Evolutionary conservation across 1,139 yeast species (phyloP), one percentile per base, ranked within the genome.

Genomic region (Sugiyamaella japonica): DNA sequence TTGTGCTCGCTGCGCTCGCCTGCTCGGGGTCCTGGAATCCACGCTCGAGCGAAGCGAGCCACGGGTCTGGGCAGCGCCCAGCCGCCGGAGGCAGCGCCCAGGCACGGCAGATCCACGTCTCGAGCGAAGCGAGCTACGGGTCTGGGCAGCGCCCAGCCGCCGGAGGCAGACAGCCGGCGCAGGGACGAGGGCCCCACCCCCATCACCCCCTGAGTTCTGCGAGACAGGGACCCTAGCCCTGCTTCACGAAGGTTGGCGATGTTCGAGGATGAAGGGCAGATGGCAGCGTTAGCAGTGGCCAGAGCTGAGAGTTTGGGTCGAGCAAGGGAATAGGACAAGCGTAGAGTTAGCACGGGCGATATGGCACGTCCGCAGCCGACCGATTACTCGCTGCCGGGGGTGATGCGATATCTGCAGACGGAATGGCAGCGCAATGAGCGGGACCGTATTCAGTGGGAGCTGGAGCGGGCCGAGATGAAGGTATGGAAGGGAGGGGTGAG

Each of bases 351-450:
- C 34, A 12, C 34, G 3, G n/a, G 34, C 34, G 34, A 5, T 3
- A 48, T 48, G 51, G 51, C 51, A 20, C 51, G 45, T 17, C 51
- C 51, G 4, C 51, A 48, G 20, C 51, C 51, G 10, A 48, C 51
- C 16, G 51, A 48, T 23, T 48, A 48, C 51, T 48, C 51, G 40
- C 32, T 48, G 9, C 51, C 51, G 23, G 51, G 84, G 46, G 82
- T 81, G 13, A 80, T 82, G 79, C 78, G 80, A 61, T 81, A 78
- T 60, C 70, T 81, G 60, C 85, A 81, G 63, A 72, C 77, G 39
- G 85, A 81, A 63, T 80, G 81, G 75, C 80, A 81, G 56, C 75
- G 76, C 48, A 79, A 77, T 63, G 85, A 81, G 63, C 75, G 81
- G 51, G 82, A 79, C 58, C 70, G 83, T 48, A 78, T 81, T 49